Evolutionary conservation across 1,284 basidiomycete species (phyloP), one percentile per base, ranked within the genome.

Genomic region (Phellopilus nigrolimitatus): DNA sequence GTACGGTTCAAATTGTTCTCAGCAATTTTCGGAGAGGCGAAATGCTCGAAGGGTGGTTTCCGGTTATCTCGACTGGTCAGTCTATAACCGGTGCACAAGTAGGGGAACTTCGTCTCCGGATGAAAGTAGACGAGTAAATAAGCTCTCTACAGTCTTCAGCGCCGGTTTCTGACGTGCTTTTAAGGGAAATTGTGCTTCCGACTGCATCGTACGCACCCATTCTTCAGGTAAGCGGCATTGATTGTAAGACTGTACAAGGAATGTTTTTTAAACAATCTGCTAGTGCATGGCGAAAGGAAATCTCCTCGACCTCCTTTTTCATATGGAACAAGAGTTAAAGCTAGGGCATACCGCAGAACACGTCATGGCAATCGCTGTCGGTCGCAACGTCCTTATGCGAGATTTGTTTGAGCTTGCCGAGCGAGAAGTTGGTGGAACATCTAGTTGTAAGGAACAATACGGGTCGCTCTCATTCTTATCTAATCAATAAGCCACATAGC

Each of bases 21-120:
- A 68, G 69, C 5, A 85, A 86, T 60, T 87, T 91, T 59, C 76
- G 82, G 15, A 73, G 88, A 30, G 80, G 83, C 13, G 84, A 89
- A 58, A 64, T 69, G 6, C 73, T 88, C 10, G 89, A 92, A 60
- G 88, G 87, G 7, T 91, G 87, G 87, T 91, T 83, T 66, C 84
- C 88, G n/a, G 77, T 90, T 13, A 66, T 86, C 49, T 72, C 78
- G 40, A 65, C 70, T 31, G 74, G 69, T 44, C 66, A 72, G 2
- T 64, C 72, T 33, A 68, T 72, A 21, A 71, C 71, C 28, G 75
- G 80, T 57, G 62, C 78, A 38, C 83, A 84, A 61, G 74, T 80
- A 4, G 89, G 89, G 28, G 88, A 91, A 57, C 67, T 92, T 46
- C 76, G 80, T 47, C 66, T 92, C 61, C 84, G 81, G 59, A 66